Percentiles rank a stretch among this genome's conserved stretches.
Evolutionary conservation across 805 yeast species (phyloP).

Genomic region (Blastobotrys robertii): DNA sequence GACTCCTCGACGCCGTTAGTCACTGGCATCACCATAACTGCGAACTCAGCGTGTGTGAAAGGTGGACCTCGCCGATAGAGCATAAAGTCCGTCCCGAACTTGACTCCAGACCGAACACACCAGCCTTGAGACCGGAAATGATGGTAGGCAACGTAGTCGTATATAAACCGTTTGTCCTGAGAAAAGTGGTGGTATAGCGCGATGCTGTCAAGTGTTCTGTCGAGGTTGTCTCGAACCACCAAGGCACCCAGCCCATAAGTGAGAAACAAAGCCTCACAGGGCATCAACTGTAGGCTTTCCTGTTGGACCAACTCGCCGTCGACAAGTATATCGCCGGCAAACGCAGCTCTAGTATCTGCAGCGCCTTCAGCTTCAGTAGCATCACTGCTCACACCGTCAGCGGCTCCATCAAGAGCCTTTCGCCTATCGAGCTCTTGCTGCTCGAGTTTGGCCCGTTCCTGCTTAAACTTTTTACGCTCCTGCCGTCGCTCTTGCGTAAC

Average conservation of each 20-base stretch:
- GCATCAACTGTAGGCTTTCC: constrained; percentile 55
- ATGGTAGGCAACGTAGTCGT: constrained; percentile 66
- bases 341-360: constrained; percentile 21
- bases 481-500: constrained; percentile 62
- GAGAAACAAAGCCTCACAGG: constrained; percentile 67
- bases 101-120: constrained; percentile 88
- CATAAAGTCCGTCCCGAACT: constrained; percentile 81
- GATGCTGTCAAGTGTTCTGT: constrained; percentile 18
- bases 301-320: constrained; percentile 23
- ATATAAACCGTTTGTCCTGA: constrained; percentile 33
- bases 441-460: constrained; percentile 54
- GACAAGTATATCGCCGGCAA: constrained; percentile 29
- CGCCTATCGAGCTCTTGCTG: constrained; percentile 34
- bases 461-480: constrained; percentile 64
- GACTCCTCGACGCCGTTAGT: constrained; percentile 24
- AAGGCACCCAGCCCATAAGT: constrained; percentile 45
- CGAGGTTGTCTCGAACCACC: constrained; percentile 24
- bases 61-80: constrained; percentile 91
- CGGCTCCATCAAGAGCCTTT: constrained; percentile 26
- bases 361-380: background rate
- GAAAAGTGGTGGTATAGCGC: constrained; percentile 19
- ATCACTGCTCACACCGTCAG: constrained; percentile 18
- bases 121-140: constrained; percentile 85
- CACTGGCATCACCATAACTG: constrained; percentile 43
- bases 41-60: constrained; percentile 86